These are phyloP conservation scores for Rossbeevera mucosa DNA, from an alignment of 768 basidiomycete species.

Conservation along the genomic window DNA sequence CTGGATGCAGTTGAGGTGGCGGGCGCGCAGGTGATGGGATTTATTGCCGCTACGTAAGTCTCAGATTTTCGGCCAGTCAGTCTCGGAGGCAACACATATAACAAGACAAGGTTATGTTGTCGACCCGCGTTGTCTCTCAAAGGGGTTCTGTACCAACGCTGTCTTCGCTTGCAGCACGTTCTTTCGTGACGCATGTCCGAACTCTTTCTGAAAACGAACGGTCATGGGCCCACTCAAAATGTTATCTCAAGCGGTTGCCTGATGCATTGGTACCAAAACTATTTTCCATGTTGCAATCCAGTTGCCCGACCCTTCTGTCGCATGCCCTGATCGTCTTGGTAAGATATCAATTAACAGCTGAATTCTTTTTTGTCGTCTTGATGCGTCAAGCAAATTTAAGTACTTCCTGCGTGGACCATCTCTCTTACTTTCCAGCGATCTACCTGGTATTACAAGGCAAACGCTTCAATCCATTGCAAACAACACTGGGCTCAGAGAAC, in stretches of 20 bases:
- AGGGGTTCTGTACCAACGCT: conserved; percentile 26
- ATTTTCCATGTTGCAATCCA: conserved; percentile 45
- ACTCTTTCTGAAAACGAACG: conserved; percentile 36
- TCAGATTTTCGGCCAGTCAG: no score
- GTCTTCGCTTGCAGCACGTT: conserved; percentile 45
- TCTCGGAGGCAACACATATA: no score
- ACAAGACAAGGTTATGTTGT: no score
- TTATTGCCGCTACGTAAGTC: no score
- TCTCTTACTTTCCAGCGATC: conserved; percentile 41
- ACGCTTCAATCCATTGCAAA: conserved; percentile 45
- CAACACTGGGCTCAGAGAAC: conserved; percentile 35
- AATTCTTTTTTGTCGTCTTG: neutral
- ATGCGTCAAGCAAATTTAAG: no score
- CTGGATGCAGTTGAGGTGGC: no score
- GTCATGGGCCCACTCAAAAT: conserved; percentile 35
- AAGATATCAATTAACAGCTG: conserved; percentile 12
- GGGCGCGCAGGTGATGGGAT: no score
- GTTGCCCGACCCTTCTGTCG: conserved; percentile 48
- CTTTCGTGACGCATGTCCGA: conserved; percentile 45
- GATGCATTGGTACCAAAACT: conserved; percentile 47
- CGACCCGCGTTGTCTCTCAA: no score
- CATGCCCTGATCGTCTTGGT: conserved; percentile 56
- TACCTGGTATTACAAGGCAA: conserved; percentile 49
- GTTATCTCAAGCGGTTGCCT: conserved; percentile 46
- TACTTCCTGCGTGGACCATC: conserved; percentile 55